A percentile compares a stretch with the other conserved stretches of the same genome.
Evolutionary conservation across 345 rosid genomes (phyloP).

Genomic region (Excoecaria agallocha): DNA sequence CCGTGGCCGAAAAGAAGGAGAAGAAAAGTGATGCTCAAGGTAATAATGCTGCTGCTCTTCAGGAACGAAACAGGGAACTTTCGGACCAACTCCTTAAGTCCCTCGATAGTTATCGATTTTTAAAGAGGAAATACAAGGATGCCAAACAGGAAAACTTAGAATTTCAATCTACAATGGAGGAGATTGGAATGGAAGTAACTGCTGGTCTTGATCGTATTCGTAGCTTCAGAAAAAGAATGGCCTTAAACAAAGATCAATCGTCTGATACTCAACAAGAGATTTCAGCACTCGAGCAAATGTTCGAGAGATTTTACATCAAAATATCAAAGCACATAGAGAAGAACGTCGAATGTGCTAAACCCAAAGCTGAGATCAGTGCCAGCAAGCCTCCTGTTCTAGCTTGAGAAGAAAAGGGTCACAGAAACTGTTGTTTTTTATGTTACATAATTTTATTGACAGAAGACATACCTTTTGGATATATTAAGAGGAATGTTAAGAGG

Average conservation of each 20-base stretch:
- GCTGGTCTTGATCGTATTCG: slow-evolving; percentile 42
- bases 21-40: slow-evolving; percentile 29
- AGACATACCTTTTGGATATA: background rate
- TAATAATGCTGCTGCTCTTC: slow-evolving; percentile 37
- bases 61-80: slow-evolving; percentile 54
- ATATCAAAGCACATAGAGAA: slow-evolving; percentile 26
- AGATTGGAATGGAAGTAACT: slow-evolving; percentile 35
- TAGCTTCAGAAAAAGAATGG: slow-evolving; percentile 33
- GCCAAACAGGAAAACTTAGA: slow-evolving; percentile 42
- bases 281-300: slow-evolving; percentile 41
- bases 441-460: background rate
- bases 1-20: slow-evolving; percentile 29
- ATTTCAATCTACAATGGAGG: slow-evolving; percentile 37
- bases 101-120: slow-evolving; percentile 58
- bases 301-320: slow-evolving; percentile 35
- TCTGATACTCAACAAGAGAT: slow-evolving; percentile 39
- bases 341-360: slow-evolving; percentile 11
- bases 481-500: background rate
- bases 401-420: slow-evolving; percentile 7
- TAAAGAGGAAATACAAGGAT: slow-evolving; percentile 60
- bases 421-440: background rate
- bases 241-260: slow-evolving; percentile 8
- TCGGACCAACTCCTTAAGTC: slow-evolving; percentile 72
- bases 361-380: slow-evolving; percentile 14
- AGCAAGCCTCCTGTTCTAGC: slow-evolving; percentile 18